Percentiles rank a stretch among this genome's conserved stretches.
phyloP scores from a whole-genome alignment of 208 protist species.

The Polymyxa betae region DNA sequence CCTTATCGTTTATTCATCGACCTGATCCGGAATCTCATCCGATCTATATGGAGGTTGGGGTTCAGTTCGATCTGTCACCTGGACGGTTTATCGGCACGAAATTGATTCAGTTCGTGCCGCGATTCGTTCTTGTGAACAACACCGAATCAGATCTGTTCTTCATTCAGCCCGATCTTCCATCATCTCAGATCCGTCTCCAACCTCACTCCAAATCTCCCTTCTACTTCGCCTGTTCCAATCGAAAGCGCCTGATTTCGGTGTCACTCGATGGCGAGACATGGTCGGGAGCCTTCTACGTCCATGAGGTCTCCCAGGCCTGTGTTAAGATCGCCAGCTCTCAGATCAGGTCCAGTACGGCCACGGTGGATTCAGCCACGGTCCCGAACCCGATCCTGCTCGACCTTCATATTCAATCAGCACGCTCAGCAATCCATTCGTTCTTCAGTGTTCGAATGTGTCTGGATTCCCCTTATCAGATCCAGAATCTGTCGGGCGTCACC shows the following conservation, averaged over 20 bases:
- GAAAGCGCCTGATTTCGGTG: neutral
- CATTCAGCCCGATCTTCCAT: neutral
- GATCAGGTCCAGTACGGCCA: neutral
- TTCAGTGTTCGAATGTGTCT: neutral
- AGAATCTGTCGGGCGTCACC: neutral
- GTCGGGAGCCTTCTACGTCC: neutral
- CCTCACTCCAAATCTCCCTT: neutral
- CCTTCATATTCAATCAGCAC: slow-evolving; percentile 19
- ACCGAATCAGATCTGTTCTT: neutral
- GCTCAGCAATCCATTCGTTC: neutral
- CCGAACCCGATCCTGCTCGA: neutral
- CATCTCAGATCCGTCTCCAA: neutral
- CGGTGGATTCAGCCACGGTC: neutral
- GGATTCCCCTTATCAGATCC: slow-evolving; percentile 4
- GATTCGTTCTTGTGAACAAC: slow-evolving; percentile 12
- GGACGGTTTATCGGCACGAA: neutral
- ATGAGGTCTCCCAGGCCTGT: slow-evolving; percentile 19
- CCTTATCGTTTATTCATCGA: neutral
- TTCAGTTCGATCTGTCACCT: slow-evolving; percentile 14
- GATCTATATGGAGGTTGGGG: neutral
- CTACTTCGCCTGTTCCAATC: neutral
- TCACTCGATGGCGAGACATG: neutral
- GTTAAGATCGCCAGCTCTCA: neutral
- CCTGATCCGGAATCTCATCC: neutral
- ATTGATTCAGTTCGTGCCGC: slow-evolving; percentile 45